Evolutionary conservation across 495 filamentous ascomycete species (phyloP), one percentile per base, ranked within the genome.

Genomic region (Xylaria acuta): DNA sequence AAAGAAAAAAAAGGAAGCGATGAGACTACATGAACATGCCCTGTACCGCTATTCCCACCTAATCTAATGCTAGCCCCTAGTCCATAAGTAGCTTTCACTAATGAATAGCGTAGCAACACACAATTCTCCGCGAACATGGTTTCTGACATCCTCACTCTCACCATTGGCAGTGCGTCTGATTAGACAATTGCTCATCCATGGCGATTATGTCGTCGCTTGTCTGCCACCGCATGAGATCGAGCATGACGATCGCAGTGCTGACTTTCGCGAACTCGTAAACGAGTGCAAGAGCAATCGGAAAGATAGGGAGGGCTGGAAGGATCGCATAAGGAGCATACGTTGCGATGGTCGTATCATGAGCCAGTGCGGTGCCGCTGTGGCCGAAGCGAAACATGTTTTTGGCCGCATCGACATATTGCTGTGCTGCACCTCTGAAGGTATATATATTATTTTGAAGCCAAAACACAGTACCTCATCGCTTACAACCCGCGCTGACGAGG

Each of bases 391-490:
- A 27, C 88, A 92, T 67, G 86, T 89, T 3, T 99, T 97, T 84
- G 94, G 94, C 30, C 88, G 90, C 67, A 87, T 98, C 41, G 96
- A 99, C 79, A 94, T 98, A 54, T 81, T 98, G 68, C 86, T 98
- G 43, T 95, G 93, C 80, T 96, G 93, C 81, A 92, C 91, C 58
- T 94, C 90, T 75, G 93, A 97, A 89, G 89, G 92, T 93, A 85
- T 70, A 80, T 72, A n/a, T 64, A 22, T 30, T 56, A 22, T 36
- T 11, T 41, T 51, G 5, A 14, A n/a, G 14, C 40, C 22, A 14
- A 53, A 41, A 9, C 11, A 16, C 32, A 25, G 38, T 30, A 43
- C n/a, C n/a, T n/a, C 32, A 65, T 65, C 72, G 16, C 71, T 34
- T 43, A 30, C 20, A 67, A 49, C 30, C 58, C n/a, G 38, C 25